Base-by-base conservation (phyloP, 495 filamentous ascomycete genomes). In the Immersiella caudata region DNA sequence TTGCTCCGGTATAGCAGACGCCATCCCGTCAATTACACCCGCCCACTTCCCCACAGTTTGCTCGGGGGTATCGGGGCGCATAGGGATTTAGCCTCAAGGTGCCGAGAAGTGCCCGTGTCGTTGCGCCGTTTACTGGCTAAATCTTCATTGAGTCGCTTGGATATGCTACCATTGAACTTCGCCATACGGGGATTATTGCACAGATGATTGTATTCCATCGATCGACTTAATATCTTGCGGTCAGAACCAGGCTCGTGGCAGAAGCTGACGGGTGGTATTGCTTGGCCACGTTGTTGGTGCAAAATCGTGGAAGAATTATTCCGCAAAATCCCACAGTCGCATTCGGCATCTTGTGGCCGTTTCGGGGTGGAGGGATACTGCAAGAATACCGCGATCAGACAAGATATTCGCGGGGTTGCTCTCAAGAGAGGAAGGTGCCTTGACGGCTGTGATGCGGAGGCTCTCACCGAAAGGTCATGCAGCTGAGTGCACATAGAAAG, bases 1-100 rank as follows among this genome's bases (percentile, higher is more conserved):
- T 21, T 33, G 40, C 40, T 46, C 40, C 40, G 40, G 40, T 46
- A 46, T 4, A 46, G 40, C 11, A 12, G 40, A 46, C 40, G 40
- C 40, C 40, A 46, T 46, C 11, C 40, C 40, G 40, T 46, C 26
- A n/a, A 18, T 29, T 60, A 57, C 18, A 24, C 20, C 27, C 52
- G 27, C 16, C 26, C 20, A 49, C 50, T 64, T 64, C 63, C 63
- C 63, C 63, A 65, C 63, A 65, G 55, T 65, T 57, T 52, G 36
- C 55, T 66, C 55, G 55, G 64, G 35, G 64, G 40, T 49, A 18
- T 62, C 60, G 60, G 60, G 21, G 14, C 1, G 27, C 54, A 27
- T 20, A 21, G 25, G 24, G 29, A 68, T 64, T 63, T 68, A 63
- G 59, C 29, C 60, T 64, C 60, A 63, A 55, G 52, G 16, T 16